Conservation (phyloP, 1,284 basidiomycete genomes). For the Malassezia dermatis region DNA sequence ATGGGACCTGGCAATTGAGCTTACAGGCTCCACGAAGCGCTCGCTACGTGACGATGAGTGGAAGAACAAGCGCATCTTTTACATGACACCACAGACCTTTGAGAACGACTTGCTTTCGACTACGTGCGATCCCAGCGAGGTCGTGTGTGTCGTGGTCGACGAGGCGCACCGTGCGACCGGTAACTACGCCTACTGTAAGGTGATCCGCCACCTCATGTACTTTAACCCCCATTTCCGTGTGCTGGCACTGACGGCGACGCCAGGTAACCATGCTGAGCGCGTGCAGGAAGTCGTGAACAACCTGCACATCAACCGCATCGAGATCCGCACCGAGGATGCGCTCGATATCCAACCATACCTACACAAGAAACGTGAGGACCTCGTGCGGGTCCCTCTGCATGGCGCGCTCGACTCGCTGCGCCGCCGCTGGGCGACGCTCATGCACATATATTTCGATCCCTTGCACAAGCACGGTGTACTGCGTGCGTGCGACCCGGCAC, state of each 20-base stretch:
- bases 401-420: constrained; percentile 34
- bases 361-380: constrained; percentile 60
- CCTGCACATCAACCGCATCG: constrained; percentile 90
- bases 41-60: constrained; percentile 53
- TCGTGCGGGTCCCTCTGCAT: constrained; percentile 31
- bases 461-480: constrained; percentile 30
- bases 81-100: constrained; percentile 94
- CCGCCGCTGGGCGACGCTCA: constrained; percentile 44
- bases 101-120: constrained; percentile 71
- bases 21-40: constrained; percentile 59
- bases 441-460: constrained; percentile 35
- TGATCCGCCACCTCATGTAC: constrained; percentile 79
- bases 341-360: constrained; percentile 77
- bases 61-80: constrained; percentile 79
- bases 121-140: constrained; percentile 65
- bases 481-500: constrained; percentile 26
- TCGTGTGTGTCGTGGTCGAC: constrained; percentile 75
- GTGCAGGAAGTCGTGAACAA: constrained; percentile 87
- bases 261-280: constrained; percentile 71
- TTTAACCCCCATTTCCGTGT: constrained; percentile 88
- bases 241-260: constrained; percentile 87
- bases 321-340: constrained; percentile 84
- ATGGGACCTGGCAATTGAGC: constrained; percentile 68
- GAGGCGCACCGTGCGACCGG: constrained; percentile 93
- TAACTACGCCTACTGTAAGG: constrained; percentile 81